Evolutionary conservation across 2,329 filamentous ascomycete species (phyloP).

Genomic region (Apiospora kogelbergensis): DNA sequence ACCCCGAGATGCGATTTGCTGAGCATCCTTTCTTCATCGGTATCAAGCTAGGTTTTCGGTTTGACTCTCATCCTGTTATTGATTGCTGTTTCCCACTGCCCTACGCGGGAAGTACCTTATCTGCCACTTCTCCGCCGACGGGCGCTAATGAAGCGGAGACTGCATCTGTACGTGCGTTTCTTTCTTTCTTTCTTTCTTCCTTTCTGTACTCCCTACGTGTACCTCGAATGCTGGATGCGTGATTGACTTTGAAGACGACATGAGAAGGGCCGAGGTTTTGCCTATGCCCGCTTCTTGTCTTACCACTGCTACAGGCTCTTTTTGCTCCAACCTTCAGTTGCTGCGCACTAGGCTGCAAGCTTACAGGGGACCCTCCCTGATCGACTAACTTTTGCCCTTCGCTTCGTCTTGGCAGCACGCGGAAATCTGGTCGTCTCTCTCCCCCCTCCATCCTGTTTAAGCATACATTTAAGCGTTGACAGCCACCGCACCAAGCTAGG

Average conservation of each 20-base stretch:
- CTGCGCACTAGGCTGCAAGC: neutral
- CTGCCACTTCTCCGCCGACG: neutral
- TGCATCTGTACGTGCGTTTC: neutral
- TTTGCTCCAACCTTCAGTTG: neutral
- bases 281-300: neutral
- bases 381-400: neutral
- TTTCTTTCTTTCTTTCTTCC: neutral
- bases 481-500: neutral
- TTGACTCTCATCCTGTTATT: neutral
- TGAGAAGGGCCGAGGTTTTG: neutral
- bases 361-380: neutral
- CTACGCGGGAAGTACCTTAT: slow-evolving; percentile 2
- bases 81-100: neutral
- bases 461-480: slow-evolving; percentile 13
- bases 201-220: too few species aligned
- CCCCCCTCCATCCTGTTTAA: slow-evolving; percentile 11
- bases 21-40: neutral
- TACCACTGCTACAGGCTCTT: neutral
- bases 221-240: too few species aligned
- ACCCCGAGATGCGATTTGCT: slow-evolving; percentile 1
- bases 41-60: neutral
- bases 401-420: slow-evolving; percentile 8
- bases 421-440: slow-evolving; percentile 8
- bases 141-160: neutral
- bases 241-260: neutral